Evolutionary conservation across 2,329 filamentous ascomycete species (phyloP).

Genomic region (Clarireedia homoeocarpa): DNA sequence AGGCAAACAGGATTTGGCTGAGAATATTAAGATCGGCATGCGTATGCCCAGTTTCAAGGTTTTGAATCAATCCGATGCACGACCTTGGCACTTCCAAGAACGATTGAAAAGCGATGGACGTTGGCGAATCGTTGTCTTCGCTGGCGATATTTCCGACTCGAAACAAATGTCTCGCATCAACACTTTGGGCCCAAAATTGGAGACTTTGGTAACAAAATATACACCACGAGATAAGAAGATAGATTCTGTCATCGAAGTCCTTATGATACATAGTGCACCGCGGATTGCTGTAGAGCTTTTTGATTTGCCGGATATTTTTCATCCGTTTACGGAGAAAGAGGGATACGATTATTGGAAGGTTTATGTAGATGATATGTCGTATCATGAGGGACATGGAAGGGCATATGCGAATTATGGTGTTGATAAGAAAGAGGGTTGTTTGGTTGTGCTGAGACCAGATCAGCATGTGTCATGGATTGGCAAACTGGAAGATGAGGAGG

Average conservation of each 20-base stretch:
- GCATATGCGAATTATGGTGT: conserved; percentile 53
- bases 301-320: conserved; percentile 43
- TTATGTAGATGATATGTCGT: conserved; percentile 45
- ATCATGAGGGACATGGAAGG: conserved; percentile 44
- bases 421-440: conserved; percentile 44
- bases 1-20: conserved; percentile 24
- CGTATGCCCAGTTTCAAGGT: conserved; percentile 53
- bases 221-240: conserved; percentile 34
- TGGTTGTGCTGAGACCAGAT: conserved; percentile 57
- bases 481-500: conserved; percentile 29
- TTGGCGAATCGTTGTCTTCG: conserved; percentile 54
- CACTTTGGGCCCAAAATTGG: conserved; percentile 39
- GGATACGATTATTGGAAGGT: conserved; percentile 52
- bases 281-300: conserved; percentile 42
- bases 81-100: conserved; percentile 53
- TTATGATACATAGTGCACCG: conserved; percentile 51
- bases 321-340: conserved; percentile 36
- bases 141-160: conserved; percentile 44
- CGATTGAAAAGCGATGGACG: conserved; percentile 47
- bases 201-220: conserved; percentile 37
- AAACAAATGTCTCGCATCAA: conserved; percentile 39
- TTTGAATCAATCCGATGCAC: conserved; percentile 44
- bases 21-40: conserved; percentile 39
- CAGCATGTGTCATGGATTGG: conserved; percentile 48
- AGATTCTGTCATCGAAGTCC: conserved; percentile 48